Conservation (phyloP, 2,329 filamentous ascomycete genomes). For the Endoconidiophora polonica region DNA sequence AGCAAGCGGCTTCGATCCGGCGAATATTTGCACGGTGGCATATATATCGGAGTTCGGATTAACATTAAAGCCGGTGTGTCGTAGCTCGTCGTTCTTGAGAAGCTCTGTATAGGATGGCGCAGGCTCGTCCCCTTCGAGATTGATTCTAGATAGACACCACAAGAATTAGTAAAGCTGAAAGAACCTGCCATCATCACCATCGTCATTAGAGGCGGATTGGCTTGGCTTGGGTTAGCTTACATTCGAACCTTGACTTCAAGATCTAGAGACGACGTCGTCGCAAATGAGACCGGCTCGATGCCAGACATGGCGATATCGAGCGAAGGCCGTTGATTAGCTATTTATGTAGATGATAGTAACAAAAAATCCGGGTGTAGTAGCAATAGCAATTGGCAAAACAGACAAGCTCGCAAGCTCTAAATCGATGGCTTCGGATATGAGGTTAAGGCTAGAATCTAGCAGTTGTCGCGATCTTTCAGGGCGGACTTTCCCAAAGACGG, state of each 20-base stretch:
- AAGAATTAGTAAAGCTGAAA: not conserved
- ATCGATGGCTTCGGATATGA: not conserved
- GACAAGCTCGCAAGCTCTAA: not conserved
- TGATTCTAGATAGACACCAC: slow-evolving; percentile 23
- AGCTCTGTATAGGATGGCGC: slow-evolving; percentile 45
- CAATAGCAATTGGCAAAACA: not conserved
- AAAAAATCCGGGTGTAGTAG: not conserved
- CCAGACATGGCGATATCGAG: not conserved
- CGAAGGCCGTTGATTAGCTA: no score
- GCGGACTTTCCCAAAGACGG: not conserved
- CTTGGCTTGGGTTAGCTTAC: slow-evolving; percentile 23
- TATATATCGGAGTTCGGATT: slow-evolving; percentile 76
- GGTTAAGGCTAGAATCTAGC: not conserved
- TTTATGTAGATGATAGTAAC: no score
- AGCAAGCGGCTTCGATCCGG: slow-evolving; percentile 85
- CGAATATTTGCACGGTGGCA: slow-evolving; percentile 84
- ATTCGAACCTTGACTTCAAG: slow-evolving; percentile 54
- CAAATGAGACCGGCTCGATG: slow-evolving; percentile 96
- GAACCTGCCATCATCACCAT: not conserved
- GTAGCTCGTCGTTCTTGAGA: slow-evolving; percentile 59
- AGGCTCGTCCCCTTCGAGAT: slow-evolving; percentile 29
- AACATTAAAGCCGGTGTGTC: slow-evolving; percentile 74
- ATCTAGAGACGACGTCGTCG: slow-evolving; percentile 68
- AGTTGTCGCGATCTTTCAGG: not conserved
- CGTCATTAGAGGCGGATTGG: not conserved